A percentile compares a stretch with the other conserved stretches of the same genome.
Evolutionary conservation across 2,329 filamentous ascomycete species (phyloP).

Genomic region (Diaporthe capsici): DNA sequence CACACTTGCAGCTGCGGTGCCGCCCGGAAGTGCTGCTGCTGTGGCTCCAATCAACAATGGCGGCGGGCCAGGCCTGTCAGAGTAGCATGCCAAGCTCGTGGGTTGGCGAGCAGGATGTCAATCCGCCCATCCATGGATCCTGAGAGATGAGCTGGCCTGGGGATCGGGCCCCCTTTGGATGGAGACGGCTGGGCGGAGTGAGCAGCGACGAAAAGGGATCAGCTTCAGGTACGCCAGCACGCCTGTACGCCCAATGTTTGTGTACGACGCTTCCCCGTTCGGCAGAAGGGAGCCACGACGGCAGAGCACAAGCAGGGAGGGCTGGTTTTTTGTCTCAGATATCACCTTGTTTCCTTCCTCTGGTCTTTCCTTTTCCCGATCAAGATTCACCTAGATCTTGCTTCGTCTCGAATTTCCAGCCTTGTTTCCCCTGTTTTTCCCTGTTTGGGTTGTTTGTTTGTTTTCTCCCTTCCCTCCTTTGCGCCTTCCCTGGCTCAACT

Average conservation of each 20-base stretch:
- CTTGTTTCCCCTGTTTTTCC: neutral
- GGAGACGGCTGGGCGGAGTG: neutral
- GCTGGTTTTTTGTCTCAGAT: constrained; percentile 18
- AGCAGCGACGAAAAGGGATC: neutral
- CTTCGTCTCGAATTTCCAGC: neutral
- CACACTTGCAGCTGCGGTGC: constrained; percentile 25
- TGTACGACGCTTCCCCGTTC: constrained; percentile 3
- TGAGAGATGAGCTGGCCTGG: constrained; percentile 26
- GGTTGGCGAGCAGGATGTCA: constrained; percentile 11
- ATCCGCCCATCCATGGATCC: constrained; percentile 28
- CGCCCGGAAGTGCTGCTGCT: constrained; percentile 6
- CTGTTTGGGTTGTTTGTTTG: constrained; percentile 29
- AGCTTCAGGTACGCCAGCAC: neutral
- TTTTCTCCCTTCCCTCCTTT: neutral
- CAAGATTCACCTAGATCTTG: constrained; percentile 14
- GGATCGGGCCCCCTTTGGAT: constrained; percentile 20
- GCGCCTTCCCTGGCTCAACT: constrained; percentile 1
- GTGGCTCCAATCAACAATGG: constrained; percentile 27
- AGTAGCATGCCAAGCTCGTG: constrained; percentile 16
- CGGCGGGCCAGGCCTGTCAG: constrained; percentile 21
- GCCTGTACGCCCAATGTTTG: neutral
- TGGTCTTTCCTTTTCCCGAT: constrained; percentile 17
- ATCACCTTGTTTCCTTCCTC: constrained; percentile 8
- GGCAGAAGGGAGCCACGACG: constrained; percentile 10
- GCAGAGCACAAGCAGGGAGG: neutral